These are phyloP conservation scores for Phycomyces nitens DNA, from an alignment of 192 early-diverging fungal genomes.

Conservation along the genomic window DNA sequence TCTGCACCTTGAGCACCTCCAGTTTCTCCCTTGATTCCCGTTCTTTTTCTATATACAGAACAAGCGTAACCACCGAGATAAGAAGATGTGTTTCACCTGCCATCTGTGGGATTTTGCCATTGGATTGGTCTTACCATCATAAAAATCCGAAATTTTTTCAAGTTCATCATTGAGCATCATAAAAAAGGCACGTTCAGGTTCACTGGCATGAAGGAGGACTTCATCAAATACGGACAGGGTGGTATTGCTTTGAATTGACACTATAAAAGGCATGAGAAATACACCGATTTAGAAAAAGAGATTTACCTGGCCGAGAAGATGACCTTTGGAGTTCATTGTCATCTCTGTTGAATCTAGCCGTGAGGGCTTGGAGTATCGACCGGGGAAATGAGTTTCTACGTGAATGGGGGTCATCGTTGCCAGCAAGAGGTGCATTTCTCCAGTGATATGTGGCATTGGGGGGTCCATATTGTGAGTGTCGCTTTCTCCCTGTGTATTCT, in stretches of 20 bases:
- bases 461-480: background rate
- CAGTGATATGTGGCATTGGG: background rate
- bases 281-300: background rate
- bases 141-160: slow-evolving; percentile 41
- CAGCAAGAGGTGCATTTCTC: background rate
- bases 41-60: slow-evolving; percentile 38
- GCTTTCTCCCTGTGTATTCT: background rate
- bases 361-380: background rate
- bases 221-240: slow-evolving; percentile 19
- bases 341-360: background rate
- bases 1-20: slow-evolving; percentile 41
- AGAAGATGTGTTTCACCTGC: background rate
- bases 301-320: slow-evolving; percentile 6
- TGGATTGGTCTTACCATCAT: slow-evolving; percentile 29
- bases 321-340: slow-evolving; percentile 1
- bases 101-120: background rate
- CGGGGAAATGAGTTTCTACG: background rate
- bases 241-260: slow-evolving; percentile 11
- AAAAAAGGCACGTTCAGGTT: slow-evolving; percentile 40
- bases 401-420: background rate
- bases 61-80: slow-evolving; percentile 1
- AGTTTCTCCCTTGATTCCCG: slow-evolving; percentile 42
- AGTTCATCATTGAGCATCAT: slow-evolving; percentile 40
- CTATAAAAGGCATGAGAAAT: background rate
- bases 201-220: slow-evolving; percentile 27